Evolutionary conservation across 73 alveolate species (phyloP), one percentile per base, ranked within the genome.

Genomic region (Paramecium sexaurelia): DNA sequence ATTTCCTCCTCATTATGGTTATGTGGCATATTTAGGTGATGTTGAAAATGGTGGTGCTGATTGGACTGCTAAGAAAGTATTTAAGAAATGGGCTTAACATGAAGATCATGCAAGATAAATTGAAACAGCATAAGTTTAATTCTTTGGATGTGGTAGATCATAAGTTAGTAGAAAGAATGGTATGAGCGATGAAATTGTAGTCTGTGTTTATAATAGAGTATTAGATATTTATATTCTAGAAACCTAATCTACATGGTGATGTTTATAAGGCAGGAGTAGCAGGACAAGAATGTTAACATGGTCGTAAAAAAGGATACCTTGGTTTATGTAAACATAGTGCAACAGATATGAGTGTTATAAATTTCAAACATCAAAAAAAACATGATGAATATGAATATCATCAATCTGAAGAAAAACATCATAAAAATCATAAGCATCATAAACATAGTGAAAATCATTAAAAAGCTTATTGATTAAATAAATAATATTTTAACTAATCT

Each of bases 171-270:
- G 90, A 20, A 78, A 78, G 27, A 78, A 32, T 61, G 83, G 73
- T 7, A 41, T 43, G 29, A 22, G 61, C 10, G 43, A 32, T 29
- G 90, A 78, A 78, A 78, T 39, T 26, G 40, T 78, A 1, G 68
- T 78, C 10, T 78, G 90, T 55, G 73, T 78, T 22, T 78, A 40
- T 45, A 40, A 78, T 78, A 78, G 90, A 78, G 90, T 78, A 78
- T 40, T 71, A 32, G 7, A 33, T 29, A 78, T 24, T 19, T 1
- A 37, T 78, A 41, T 78, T 29, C 0, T n/a, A 78, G 90, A 78
- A 78, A 78, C 40, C 71, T 7, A 41, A 41, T 19, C 17, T 78
- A 19, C 90, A 78, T 78, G 90, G 90, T 19, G 75, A 37, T 39
- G 75, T 43, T 0, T 78, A 78, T 43, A 45, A 39, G 27, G 41